A percentile compares a stretch with the other conserved stretches of the same genome.
These are phyloP conservation scores for Metarhizium humberi DNA, from an alignment of 2,329 filamentous ascomycete species.

Conservation along the genomic window DNA sequence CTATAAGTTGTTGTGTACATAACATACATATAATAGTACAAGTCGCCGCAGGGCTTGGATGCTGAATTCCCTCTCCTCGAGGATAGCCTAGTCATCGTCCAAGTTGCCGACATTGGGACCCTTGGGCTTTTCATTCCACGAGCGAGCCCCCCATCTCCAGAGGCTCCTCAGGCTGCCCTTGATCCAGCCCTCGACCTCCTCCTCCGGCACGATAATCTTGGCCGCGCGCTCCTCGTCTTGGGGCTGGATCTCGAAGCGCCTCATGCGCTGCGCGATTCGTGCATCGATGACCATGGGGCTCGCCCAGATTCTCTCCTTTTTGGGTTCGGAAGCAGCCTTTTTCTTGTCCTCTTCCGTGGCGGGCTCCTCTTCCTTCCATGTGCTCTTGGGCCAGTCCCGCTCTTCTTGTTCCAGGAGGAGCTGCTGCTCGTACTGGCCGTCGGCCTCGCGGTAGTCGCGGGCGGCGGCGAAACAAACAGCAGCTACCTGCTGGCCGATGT, in stretches of 20 bases:
- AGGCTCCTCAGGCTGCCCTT: slow-evolving; percentile 48
- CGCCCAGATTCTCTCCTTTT: slow-evolving; percentile 65
- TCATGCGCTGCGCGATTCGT: slow-evolving; percentile 70
- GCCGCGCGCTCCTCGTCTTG: slow-evolving; percentile 62
- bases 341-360: slow-evolving; percentile 28
- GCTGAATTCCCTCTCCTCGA: no score
- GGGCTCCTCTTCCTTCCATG: slow-evolving; percentile 47
- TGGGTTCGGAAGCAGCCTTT: slow-evolving; percentile 26
- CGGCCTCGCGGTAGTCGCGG: slow-evolving; percentile 39
- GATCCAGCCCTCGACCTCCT: slow-evolving; percentile 61
- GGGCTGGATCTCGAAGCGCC: slow-evolving; percentile 58
- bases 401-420: slow-evolving; percentile 62
- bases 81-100: slow-evolving; percentile 23
- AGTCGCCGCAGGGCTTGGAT: neutral
- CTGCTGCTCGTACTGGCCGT: slow-evolving; percentile 33
- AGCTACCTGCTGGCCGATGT: slow-evolving; percentile 79
- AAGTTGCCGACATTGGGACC: slow-evolving; percentile 31
- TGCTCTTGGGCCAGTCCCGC: slow-evolving; percentile 74
- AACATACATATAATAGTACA: slow-evolving; percentile 2
- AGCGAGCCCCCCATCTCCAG: slow-evolving; percentile 39
- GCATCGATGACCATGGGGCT: slow-evolving; percentile 66
- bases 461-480: slow-evolving; percentile 63
- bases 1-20: neutral
- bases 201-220: slow-evolving; percentile 52
- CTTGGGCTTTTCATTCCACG: slow-evolving; percentile 30